Evolutionary conservation across 371 early-diverging fungal genomes (phyloP), one percentile per base, ranked within the genome.

Genomic region (Chytridium lagenaria): DNA sequence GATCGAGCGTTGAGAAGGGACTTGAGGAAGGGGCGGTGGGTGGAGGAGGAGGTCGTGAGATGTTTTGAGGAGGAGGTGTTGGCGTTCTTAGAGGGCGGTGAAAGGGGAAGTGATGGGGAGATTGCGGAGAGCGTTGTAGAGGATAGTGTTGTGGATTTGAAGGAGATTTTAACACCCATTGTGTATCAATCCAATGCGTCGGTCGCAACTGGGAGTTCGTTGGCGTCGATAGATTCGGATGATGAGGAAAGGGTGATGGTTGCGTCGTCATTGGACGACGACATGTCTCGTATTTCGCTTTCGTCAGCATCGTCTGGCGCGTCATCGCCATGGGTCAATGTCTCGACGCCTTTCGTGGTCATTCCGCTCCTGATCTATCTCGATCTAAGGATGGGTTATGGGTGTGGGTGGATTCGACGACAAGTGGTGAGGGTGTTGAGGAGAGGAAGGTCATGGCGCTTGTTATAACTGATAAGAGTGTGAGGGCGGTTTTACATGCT

Each of bases 401-500:
- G 66, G 49, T 66, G 15, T 38, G n/a, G 66, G 49, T 66, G 44
- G 66, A 66, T 37, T 38, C 38, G 15, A 26, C 39, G 23, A 38
- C 38, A 44, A 16, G 49, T 33, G 23, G n/a, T 33, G 34, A 23
- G 57, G 55, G 34, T 30, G 26, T 12, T 10, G 68, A 19, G 70
- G 63, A n/a, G 37, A 31, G 1, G 66, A 64, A 7, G 69, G 39
- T 2, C 51, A 7, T 77, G 36, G 5, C 36, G 44, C 39, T 77
- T 19, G 71, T 68, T 30, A 70, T 77, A 26, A 38, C 59, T 7
- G 66, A 73, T 65, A 52, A 2, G 37, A 70, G 68, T 23, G 16
- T 74, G 71, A 66, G 77, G 33, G 31, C 73, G 59, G 12, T 77
- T 15, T 71, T 73, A 19, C 77, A 77, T 64, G 44, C 69, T 16